These are phyloP conservation scores for Stephania japonica DNA, from an alignment of 164 flowering plant genomes.

Conservation along the genomic window DNA sequence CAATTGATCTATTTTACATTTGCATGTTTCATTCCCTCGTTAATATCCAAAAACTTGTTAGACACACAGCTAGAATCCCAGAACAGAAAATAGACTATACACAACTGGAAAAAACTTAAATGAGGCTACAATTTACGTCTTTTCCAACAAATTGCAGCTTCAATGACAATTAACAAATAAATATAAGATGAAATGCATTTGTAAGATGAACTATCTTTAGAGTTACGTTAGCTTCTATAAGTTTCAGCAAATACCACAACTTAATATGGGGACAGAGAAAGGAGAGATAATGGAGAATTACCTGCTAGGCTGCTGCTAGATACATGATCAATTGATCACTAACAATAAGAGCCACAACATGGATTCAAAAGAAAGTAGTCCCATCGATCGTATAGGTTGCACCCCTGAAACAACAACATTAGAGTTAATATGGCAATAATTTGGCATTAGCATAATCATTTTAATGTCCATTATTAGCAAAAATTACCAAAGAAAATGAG, in stretches of 20 bases:
- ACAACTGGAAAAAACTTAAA: too few species aligned
- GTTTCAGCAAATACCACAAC: not conserved
- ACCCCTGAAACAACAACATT: not conserved
- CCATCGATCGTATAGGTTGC: not conserved
- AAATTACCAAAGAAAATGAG: not conserved
- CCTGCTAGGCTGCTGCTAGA: too few species aligned
- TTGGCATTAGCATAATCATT: not conserved
- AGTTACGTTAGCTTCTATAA: not conserved
- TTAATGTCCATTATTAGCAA: not conserved
- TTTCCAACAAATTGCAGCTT: not conserved
- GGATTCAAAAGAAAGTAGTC: not conserved
- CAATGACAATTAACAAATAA: not conserved
- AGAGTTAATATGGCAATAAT: not conserved
- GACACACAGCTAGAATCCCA: too few species aligned
- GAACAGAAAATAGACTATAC: too few species aligned
- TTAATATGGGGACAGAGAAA: not conserved
- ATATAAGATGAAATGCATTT: not conserved
- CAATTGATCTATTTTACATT: too few species aligned
- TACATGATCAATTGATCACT: not conserved
- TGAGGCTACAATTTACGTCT: too few species aligned
- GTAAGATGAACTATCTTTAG: not conserved
- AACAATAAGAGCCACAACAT: not conserved
- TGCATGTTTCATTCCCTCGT: too few species aligned
- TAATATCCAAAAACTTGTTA: too few species aligned
- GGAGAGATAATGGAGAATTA: not conserved